These are phyloP conservation scores for Penicillium fimorum DNA, from an alignment of 495 filamentous ascomycete genomes.

Conservation along the genomic window DNA sequence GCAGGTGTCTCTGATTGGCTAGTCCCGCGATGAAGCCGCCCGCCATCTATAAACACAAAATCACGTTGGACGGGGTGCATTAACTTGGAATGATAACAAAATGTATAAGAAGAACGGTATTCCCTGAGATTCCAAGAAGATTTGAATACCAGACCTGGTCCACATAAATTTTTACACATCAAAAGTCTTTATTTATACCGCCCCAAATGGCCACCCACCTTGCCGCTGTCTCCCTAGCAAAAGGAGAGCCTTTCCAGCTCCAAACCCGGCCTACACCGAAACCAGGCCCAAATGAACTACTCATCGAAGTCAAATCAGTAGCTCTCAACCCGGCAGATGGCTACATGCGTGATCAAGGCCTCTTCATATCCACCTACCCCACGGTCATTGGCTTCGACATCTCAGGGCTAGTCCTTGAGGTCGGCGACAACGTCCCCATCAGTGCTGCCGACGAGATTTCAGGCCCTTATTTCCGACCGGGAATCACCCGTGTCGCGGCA, in stretches of 20 bases:
- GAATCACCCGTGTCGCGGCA: slow-evolving; percentile 43
- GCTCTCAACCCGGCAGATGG: slow-evolving; percentile 51
- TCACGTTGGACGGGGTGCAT: not conserved
- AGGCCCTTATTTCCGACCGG: slow-evolving; percentile 27
- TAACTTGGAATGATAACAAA: slow-evolving; percentile 38
- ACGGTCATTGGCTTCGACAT: slow-evolving; percentile 49
- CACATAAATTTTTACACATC: not conserved
- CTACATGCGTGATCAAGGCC: slow-evolving; percentile 37
- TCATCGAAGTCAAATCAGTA: slow-evolving; percentile 48
- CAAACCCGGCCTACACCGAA: slow-evolving; percentile 38
- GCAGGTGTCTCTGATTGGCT: not conserved
- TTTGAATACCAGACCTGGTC: not conserved
- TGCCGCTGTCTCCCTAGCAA: slow-evolving; percentile 37
- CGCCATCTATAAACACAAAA: not conserved
- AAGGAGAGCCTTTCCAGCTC: slow-evolving; percentile 36
- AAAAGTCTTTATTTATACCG: not conserved
- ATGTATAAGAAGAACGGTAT: slow-evolving; percentile 20
- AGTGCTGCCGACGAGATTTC: slow-evolving; percentile 16
- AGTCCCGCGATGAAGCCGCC: not conserved
- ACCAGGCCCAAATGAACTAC: slow-evolving; percentile 47
- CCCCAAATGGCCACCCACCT: slow-evolving; percentile 40
- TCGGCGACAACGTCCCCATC: slow-evolving; percentile 40
- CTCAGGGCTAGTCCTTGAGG: slow-evolving; percentile 42
- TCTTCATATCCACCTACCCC: slow-evolving; percentile 42
- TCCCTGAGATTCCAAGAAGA: slow-evolving; percentile 7